A percentile compares a stretch with the other conserved stretches of the same genome.
phyloP scores from a whole-genome alignment of 176 grass and related monocot genomes.

The Saccharum spontaneum region DNA sequence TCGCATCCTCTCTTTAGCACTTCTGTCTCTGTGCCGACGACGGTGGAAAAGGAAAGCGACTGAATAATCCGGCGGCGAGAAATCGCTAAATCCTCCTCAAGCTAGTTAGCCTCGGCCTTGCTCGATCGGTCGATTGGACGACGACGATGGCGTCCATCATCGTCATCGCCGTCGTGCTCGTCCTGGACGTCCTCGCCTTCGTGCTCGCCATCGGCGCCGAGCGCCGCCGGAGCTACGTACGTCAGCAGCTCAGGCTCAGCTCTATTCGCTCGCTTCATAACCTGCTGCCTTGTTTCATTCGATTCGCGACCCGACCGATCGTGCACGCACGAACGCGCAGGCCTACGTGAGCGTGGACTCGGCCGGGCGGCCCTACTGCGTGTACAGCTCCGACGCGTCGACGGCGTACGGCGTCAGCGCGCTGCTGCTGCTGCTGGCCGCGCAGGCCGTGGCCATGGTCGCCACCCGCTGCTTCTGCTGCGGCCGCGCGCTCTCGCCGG shows the following conservation, averaged over 20 bases:
- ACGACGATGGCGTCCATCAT: slow-evolving; percentile 52
- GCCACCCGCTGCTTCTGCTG: slow-evolving; percentile 84
- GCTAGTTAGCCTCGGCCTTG: no score
- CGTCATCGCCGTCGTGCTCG: slow-evolving; percentile 38
- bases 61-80: background rate
- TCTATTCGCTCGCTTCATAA: background rate
- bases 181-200: slow-evolving; percentile 81
- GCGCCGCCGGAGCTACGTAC: slow-evolving; percentile 74
- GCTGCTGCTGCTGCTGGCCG: slow-evolving; percentile 57
- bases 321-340: slow-evolving; percentile 15
- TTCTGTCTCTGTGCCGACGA: background rate
- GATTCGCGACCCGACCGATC: no score
- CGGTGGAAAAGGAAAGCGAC: background rate
- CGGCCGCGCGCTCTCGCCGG: slow-evolving; percentile 56
- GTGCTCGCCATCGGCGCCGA: slow-evolving; percentile 82
- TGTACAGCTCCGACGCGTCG: slow-evolving; percentile 65
- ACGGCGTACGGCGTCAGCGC: slow-evolving; percentile 71
- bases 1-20: background rate
- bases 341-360: slow-evolving; percentile 11
- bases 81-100: no score
- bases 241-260: background rate
- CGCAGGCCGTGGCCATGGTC: slow-evolving; percentile 58
- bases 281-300: background rate
- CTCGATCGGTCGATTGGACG: background rate
- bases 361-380: slow-evolving; percentile 38